These are phyloP conservation scores for Trichomonascaceae sp. DNA, from an alignment of 1,139 yeast species.

Conservation along the genomic window DNA sequence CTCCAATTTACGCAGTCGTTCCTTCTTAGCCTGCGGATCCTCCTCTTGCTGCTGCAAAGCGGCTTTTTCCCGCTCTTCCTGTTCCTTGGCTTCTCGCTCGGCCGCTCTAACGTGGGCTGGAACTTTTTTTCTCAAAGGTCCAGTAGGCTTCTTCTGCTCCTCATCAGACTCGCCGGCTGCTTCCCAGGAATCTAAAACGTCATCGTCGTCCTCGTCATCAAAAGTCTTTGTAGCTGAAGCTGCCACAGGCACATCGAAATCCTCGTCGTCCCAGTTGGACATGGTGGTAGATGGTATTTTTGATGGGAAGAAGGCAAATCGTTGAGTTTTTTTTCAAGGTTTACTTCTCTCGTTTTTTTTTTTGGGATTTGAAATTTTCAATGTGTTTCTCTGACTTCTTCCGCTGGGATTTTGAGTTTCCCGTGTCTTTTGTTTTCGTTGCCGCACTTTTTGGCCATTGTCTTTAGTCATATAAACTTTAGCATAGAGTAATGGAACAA, in stretches of 20 bases:
- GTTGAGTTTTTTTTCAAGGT: background rate
- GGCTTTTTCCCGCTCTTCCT: conserved; percentile 33
- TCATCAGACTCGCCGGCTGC: conserved; percentile 35
- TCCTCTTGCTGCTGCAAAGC: conserved; percentile 36
- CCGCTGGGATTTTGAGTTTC: background rate
- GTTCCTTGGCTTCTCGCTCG: conserved; percentile 35
- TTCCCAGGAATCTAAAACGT: conserved; percentile 84
- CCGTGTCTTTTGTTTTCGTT: background rate
- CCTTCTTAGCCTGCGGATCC: conserved; percentile 50
- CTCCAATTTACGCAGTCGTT: conserved; percentile 72
- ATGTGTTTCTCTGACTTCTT: background rate
- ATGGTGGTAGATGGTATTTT: conserved; percentile 7
- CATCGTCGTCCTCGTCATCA: conserved; percentile 79
- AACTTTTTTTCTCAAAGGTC: conserved; percentile 33
- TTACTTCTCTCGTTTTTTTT: background rate
- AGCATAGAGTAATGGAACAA: no score
- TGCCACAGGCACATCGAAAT: conserved; percentile 86
- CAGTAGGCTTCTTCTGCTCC: conserved; percentile 35
- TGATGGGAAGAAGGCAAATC: background rate
- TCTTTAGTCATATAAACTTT: no score
- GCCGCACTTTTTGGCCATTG: background rate
- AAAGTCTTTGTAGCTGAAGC: conserved; percentile 62
- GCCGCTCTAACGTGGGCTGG: conserved; percentile 33
- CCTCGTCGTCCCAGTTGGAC: conserved; percentile 43
- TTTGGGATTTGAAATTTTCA: background rate